Conservation (phyloP, 192 early-diverging fungal species). For the Coemansia sp. region DNA sequence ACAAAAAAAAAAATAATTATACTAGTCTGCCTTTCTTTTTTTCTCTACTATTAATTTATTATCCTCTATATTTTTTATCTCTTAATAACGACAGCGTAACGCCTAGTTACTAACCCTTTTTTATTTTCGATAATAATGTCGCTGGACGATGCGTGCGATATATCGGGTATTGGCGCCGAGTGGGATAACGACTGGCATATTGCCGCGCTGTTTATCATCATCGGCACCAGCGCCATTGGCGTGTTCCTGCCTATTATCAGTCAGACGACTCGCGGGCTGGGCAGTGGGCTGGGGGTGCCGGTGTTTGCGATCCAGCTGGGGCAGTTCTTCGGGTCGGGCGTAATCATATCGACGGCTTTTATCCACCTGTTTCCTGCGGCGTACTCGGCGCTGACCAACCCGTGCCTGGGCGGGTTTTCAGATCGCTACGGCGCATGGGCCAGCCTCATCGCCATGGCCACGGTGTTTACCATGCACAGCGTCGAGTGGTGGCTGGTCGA, state of each 20-base stretch:
- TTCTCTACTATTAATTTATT: slow-evolving; percentile 5
- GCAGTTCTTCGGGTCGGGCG: slow-evolving; percentile 67
- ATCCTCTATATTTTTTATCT: neutral
- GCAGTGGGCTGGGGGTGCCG: slow-evolving; percentile 27
- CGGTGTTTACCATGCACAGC: slow-evolving; percentile 64
- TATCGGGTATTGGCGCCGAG: slow-evolving; percentile 11
- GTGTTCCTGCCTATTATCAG: slow-evolving; percentile 56
- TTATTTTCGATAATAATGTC: neutral
- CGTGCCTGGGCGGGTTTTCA: slow-evolving; percentile 57
- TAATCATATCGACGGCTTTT: slow-evolving; percentile 73
- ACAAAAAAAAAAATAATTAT: neutral
- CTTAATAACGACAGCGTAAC: neutral
- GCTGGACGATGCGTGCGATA: slow-evolving; percentile 16
- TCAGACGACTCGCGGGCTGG: slow-evolving; percentile 35
- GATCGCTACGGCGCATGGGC: slow-evolving; percentile 59
- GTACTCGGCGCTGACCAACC: slow-evolving; percentile 53
- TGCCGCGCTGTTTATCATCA: slow-evolving; percentile 59
- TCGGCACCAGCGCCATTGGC: slow-evolving; percentile 59
- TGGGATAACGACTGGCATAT: slow-evolving; percentile 58
- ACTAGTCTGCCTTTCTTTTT: neutral
- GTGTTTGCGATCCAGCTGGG: slow-evolving; percentile 49
- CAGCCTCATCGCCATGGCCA: slow-evolving; percentile 62
- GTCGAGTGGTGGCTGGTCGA: slow-evolving; percentile 61
- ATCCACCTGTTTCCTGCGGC: slow-evolving; percentile 74
- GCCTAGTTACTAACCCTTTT: neutral